Percentiles rank a stretch among this genome's conserved stretches.
These are phyloP conservation scores for Plantago major DNA, from an alignment of 257 asterid species.

Conservation along the genomic window DNA sequence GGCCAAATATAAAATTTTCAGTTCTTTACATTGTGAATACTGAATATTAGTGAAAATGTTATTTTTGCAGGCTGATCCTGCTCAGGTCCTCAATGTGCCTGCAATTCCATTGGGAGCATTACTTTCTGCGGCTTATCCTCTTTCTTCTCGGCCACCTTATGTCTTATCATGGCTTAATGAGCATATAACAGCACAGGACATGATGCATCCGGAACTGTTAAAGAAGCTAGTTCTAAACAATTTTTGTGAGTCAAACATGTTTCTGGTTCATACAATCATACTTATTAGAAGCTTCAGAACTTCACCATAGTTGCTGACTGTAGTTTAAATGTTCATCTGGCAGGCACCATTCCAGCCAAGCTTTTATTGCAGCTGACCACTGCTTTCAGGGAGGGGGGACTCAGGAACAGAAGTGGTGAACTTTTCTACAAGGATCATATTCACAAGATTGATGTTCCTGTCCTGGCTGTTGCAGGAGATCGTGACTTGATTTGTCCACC, in stretches of 20 bases:
- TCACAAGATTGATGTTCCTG: constrained; percentile 55
- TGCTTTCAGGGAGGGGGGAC: constrained; percentile 88
- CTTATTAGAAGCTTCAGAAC: background rate
- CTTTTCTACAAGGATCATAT: constrained; percentile 81
- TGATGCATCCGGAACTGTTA: constrained; percentile 94
- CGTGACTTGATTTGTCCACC: constrained; percentile 94
- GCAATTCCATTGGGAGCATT: constrained; percentile 93
- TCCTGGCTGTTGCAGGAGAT: constrained; percentile 90
- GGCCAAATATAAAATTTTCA: constrained; percentile 17
- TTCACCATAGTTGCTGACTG: background rate
- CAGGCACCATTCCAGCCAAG: constrained; percentile 94
- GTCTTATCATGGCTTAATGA: constrained; percentile 85
- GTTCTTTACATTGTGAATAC: constrained; percentile 4
- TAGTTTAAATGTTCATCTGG: constrained; percentile 19
- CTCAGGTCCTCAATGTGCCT: constrained; percentile 93
- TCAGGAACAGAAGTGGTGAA: constrained; percentile 71
- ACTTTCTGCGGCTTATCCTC: constrained; percentile 87
- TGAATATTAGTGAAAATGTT: constrained; percentile 2
- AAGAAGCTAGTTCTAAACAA: constrained; percentile 86
- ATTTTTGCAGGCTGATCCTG: constrained; percentile 88
- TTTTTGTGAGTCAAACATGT: constrained; percentile 75
- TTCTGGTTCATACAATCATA: no score
- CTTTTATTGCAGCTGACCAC: constrained; percentile 74
- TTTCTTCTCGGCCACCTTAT: constrained; percentile 85
- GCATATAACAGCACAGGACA: constrained; percentile 85